Base-by-base conservation (phyloP, 176 grass and related monocot species). In the Carex kokanica region DNA sequence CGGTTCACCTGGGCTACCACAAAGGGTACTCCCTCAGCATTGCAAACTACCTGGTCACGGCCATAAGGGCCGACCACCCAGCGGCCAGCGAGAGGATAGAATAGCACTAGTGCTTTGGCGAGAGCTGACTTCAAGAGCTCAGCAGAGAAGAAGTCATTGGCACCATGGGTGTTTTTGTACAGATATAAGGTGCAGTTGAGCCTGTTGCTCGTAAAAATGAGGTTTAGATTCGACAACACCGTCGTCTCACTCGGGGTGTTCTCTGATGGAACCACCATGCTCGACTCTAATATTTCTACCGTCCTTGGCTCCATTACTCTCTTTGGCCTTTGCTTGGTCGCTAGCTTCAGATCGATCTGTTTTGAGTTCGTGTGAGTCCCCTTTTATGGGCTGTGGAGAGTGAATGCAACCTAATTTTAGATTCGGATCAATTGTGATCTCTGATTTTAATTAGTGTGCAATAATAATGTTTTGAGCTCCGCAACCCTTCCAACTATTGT, bases 31-130 rank as follows among this genome's bases (percentile, higher is more conserved):
- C 94, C 94, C 81, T 94, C 84, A 14, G 87, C 89, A 58, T 8
- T 86, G 88, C 94, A 97, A 47, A 90, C 79, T 79, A 97, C 90
- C 86, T 87, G 86, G 12, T 88, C 24, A 29, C 84, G 87, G 0
- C 88, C 94, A 0, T 79, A 61, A 0, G 17, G 43, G 1, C 83
- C 86, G 3, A 9, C 4, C 3, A 47, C 77, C 11, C 90, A 75
- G n/a, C 88, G 84, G 52, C 94, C 94, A 6, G 88, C 94, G 58
- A 94, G 55, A 18, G 89, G 94, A 72, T 97, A 97, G 86, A 92
- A 90, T 0, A 84, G 23, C 71, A 90, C 89, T 63, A 94, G 84
- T 65, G 89, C 86, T 57, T 47, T 83, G 11, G 87, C 89, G 36
- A 95, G 85, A 71, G 93, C 82, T 0, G 66, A 82, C 27, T 90